These are phyloP conservation scores for Yamadazyma tumulicola DNA, from an alignment of 805 yeast genomes.

Conservation along the genomic window DNA sequence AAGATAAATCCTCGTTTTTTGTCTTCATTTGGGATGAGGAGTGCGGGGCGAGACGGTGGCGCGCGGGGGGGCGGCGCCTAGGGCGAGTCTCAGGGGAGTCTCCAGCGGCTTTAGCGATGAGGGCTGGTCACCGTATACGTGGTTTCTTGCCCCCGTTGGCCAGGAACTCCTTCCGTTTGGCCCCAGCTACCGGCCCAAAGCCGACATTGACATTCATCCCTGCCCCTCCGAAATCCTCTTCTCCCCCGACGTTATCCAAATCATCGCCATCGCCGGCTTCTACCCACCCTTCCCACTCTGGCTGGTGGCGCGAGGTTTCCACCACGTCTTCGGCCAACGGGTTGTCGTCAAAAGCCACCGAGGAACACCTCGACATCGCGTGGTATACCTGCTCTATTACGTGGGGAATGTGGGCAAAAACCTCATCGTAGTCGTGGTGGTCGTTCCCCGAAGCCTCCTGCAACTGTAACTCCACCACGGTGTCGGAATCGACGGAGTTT, in stretches of 20 bases:
- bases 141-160: too few species aligned
- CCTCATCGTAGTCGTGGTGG: background rate
- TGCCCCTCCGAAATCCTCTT: conserved; percentile 21
- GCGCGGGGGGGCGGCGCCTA: too few species aligned
- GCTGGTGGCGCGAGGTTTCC: conserved; percentile 13
- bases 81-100: too few species aligned
- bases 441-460: conserved; percentile 4
- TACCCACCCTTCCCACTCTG: conserved; percentile 4
- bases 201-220: conserved; percentile 44
- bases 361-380: conserved; percentile 36
- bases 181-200: conserved; percentile 33
- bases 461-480: conserved; percentile 7
- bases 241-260: conserved; percentile 11
- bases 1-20: too few species aligned
- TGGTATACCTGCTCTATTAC: conserved; percentile 19
- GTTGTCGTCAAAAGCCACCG: conserved; percentile 31
- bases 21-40: too few species aligned
- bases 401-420: conserved; percentile 6
- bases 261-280: conserved; percentile 32
- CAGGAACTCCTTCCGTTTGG: conserved; percentile 25
- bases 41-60: too few species aligned
- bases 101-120: too few species aligned
- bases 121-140: background rate
- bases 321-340: conserved; percentile 17
- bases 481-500: conserved; percentile 1